phyloP scores from a whole-genome alignment of 2,329 filamentous ascomycete genomes.

The Phialemonium atrogriseum region DNA sequence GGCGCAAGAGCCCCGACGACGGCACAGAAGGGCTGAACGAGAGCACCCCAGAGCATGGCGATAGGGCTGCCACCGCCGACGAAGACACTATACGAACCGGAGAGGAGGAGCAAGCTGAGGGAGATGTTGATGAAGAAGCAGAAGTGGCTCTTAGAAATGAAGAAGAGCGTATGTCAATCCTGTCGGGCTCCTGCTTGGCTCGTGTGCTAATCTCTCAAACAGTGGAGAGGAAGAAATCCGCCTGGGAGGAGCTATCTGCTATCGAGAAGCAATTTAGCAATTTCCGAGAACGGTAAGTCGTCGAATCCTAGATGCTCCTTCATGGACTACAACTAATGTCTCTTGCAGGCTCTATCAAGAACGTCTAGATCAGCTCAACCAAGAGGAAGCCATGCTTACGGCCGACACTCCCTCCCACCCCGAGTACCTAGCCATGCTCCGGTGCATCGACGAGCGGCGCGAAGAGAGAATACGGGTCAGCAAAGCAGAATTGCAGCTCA shows the following conservation, averaged over 20 bases:
- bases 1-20: slow-evolving; percentile 23
- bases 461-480: slow-evolving; percentile 74
- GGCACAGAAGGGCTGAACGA: slow-evolving; percentile 8
- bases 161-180: slow-evolving; percentile 49
- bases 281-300: slow-evolving; percentile 66
- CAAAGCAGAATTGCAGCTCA: slow-evolving; percentile 64
- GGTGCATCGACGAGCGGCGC: slow-evolving; percentile 73
- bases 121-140: slow-evolving; percentile 50
- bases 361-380: slow-evolving; percentile 71
- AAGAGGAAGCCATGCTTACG: slow-evolving; percentile 54
- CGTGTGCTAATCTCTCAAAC: slow-evolving; percentile 15
- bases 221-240: slow-evolving; percentile 73
- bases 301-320: slow-evolving; percentile 1
- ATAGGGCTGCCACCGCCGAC: slow-evolving; percentile 22
- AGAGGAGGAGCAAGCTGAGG: slow-evolving; percentile 46
- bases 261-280: slow-evolving; percentile 86
- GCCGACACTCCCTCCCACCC: slow-evolving; percentile 67
- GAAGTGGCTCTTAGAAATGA: slow-evolving; percentile 52
- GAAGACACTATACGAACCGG: slow-evolving; percentile 33
- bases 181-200: neutral
- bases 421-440: slow-evolving; percentile 83
- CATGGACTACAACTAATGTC: slow-evolving; percentile 12
- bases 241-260: slow-evolving; percentile 67
- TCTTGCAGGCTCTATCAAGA: slow-evolving; percentile 72
- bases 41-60: slow-evolving; percentile 19